These are phyloP conservation scores for Solanum medicagineum DNA, from an alignment of 257 asterid species.

Conservation along the genomic window DNA sequence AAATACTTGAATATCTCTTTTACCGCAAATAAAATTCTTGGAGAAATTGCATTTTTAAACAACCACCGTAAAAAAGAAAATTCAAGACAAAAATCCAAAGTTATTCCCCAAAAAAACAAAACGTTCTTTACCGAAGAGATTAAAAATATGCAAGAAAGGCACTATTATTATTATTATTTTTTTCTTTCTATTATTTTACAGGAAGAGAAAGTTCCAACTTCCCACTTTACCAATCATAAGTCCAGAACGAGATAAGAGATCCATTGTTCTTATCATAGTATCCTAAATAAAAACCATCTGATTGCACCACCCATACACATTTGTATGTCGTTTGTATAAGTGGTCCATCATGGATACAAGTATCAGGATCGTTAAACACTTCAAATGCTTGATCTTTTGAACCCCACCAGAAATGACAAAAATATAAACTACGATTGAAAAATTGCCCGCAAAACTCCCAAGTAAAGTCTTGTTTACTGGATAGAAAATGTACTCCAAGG, in stretches of 20 bases:
- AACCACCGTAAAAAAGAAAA: too few species aligned
- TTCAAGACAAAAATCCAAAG: too few species aligned
- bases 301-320: neutral
- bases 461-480: neutral
- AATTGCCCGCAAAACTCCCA: neutral
- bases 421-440: neutral
- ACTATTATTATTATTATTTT: neutral
- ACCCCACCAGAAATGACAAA: constrained; percentile 5
- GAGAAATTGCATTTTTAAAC: too few species aligned
- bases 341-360: neutral
- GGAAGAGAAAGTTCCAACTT: neutral
- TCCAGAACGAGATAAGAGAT: neutral
- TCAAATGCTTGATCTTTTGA: neutral
- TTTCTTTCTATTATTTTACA: neutral
- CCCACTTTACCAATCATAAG: neutral
- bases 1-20: too few species aligned
- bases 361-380: neutral
- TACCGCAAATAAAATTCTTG: too few species aligned
- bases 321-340: neutral
- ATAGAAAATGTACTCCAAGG: neutral
- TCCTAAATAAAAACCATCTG: neutral
- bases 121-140: neutral
- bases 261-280: neutral
- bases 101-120: too few species aligned
- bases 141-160: neutral